These are phyloP conservation scores for Parathielavia appendiculata DNA, from an alignment of 495 filamentous ascomycete genomes.

Conservation along the genomic window DNA sequence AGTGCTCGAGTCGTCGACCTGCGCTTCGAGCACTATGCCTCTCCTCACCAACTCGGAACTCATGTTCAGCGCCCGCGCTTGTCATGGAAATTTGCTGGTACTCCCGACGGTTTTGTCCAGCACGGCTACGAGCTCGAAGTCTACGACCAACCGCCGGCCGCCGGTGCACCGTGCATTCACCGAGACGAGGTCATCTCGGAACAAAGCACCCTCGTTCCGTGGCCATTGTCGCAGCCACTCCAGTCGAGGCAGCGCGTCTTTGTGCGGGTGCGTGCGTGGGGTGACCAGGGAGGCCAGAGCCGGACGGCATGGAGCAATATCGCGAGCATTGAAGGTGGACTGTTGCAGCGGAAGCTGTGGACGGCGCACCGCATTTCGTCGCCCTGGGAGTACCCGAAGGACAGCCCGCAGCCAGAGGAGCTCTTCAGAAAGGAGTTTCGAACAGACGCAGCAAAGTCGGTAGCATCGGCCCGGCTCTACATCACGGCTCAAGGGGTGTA, in stretches of 20 bases:
- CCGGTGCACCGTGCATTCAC: not conserved
- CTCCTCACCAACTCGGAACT: too few relatives aligned
- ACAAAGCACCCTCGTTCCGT: not conserved
- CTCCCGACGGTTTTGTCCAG: not conserved
- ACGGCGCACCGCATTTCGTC: not conserved
- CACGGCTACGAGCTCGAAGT: not conserved
- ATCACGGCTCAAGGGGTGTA: not conserved
- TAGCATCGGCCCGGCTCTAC: not conserved
- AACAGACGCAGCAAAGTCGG: not conserved
- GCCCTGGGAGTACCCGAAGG: not conserved
- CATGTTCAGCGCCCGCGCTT: not conserved
- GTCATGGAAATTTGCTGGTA: not conserved
- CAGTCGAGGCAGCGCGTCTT: not conserved
- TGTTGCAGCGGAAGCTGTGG: too few relatives aligned
- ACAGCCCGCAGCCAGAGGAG: not conserved
- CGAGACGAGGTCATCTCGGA: not conserved
- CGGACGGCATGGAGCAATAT: too few relatives aligned
- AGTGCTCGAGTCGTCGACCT: too few relatives aligned
- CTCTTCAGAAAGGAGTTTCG: not conserved
- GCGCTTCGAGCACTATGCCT: not conserved
- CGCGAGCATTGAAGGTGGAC: not conserved
- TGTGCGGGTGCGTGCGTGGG: not conserved
- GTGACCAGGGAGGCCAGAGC: not conserved
- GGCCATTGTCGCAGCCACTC: not conserved
- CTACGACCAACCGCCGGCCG: not conserved